A percentile compares a stretch with the other conserved stretches of the same genome.
Conservation (phyloP, 2,329 filamentous ascomycete species). For the Mycosphaerella sp. region DNA sequence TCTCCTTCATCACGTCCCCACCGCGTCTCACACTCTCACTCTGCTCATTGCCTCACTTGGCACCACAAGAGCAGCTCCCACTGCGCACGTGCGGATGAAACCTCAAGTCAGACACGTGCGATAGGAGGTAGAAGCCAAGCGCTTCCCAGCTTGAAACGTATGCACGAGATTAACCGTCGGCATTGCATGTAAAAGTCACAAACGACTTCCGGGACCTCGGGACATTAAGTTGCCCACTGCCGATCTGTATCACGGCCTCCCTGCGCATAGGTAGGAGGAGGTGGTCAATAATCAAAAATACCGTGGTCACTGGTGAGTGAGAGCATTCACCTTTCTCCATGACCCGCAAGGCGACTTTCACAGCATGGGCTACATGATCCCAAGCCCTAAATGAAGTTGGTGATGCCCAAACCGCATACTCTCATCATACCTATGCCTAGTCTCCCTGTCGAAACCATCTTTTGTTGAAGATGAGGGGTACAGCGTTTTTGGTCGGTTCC, state of each 20-base stretch:
- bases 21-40: background rate
- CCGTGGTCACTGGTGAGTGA: no score
- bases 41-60: background rate
- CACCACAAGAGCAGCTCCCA: background rate
- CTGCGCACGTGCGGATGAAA: background rate
- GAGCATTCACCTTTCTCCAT: no score
- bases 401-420: background rate
- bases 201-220: background rate
- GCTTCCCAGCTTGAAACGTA: background rate
- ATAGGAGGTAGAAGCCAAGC: background rate
- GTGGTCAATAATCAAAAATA: no score
- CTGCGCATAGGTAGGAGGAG: background rate
- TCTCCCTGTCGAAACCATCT: background rate
- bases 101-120: background rate
- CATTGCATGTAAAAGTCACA: background rate
- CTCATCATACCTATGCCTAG: background rate
- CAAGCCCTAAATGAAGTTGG: background rate
- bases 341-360: no score
- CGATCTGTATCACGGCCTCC: background rate
- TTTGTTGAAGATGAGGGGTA: constrained; percentile 3
- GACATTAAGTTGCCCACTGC: background rate
- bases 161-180: background rate
- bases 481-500: background rate
- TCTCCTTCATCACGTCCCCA: background rate
- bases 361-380: no score